Conservation (phyloP, 768 basidiomycete genomes). For the Guyanaporus albipodus region DNA sequence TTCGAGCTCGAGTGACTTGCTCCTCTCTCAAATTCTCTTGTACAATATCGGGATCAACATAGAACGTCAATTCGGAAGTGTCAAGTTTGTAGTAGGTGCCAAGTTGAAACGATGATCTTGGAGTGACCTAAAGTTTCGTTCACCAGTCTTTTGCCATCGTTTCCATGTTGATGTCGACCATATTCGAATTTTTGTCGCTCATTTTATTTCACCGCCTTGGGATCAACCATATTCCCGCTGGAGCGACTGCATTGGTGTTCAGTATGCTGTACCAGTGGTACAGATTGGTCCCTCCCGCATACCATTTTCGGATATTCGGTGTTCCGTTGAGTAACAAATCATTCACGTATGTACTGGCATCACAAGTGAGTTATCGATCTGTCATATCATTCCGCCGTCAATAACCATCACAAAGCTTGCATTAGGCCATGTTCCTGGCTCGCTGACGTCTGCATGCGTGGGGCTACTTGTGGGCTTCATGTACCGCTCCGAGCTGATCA, state of each 20-base stretch:
- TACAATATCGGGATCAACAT: constrained; percentile 68
- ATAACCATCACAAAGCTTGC: constrained; percentile 51
- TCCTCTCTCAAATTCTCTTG: constrained; percentile 69
- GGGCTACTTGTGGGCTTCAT: constrained; percentile 71
- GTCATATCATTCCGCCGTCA: not conserved
- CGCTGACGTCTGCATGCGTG: constrained; percentile 53
- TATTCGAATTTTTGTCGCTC: constrained; percentile 63
- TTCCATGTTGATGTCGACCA: constrained; percentile 59
- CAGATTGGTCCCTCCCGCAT: constrained; percentile 70
- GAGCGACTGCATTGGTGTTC: constrained; percentile 74
- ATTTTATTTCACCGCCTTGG: constrained; percentile 63
- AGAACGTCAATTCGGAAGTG: constrained; percentile 82
- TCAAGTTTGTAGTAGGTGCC: constrained; percentile 76
- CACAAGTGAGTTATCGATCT: constrained; percentile 49
- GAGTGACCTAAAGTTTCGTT: constrained; percentile 8
- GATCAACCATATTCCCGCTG: constrained; percentile 70
- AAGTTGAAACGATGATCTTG: not conserved
- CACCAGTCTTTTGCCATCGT: constrained; percentile 73
- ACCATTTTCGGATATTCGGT: constrained; percentile 74
- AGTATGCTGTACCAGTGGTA: constrained; percentile 81
- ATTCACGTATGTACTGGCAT: constrained; percentile 64
- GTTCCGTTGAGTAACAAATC: constrained; percentile 73
- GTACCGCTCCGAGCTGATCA: constrained; percentile 80
- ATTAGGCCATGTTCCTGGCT: constrained; percentile 62
- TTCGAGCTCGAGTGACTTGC: constrained; percentile 80